Evolutionary conservation across 73 alveolate species (phyloP).

Genomic region (Stentor roeselii): DNA sequence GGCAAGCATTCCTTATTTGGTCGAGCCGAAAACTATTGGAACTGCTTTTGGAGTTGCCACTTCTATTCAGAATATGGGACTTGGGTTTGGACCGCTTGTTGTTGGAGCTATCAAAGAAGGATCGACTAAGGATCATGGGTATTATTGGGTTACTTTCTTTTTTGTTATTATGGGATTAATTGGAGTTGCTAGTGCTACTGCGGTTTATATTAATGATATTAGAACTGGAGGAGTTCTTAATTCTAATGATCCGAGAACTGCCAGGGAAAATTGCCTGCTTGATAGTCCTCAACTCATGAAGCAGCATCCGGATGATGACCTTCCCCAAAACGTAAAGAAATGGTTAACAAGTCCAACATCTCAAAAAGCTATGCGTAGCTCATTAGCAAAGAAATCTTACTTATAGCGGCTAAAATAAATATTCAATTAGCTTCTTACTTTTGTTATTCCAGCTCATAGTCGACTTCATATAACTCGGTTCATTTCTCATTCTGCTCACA

Average conservation of each 20-base stretch:
- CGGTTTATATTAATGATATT: not conserved
- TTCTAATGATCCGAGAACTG: not conserved
- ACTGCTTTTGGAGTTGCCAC: slow-evolving; percentile 84
- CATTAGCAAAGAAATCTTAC: not conserved
- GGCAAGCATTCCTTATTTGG: slow-evolving; percentile 77
- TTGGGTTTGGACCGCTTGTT: slow-evolving; percentile 61
- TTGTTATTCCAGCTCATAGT: too few relatives aligned
- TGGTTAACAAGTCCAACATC: not conserved
- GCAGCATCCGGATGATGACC: not conserved
- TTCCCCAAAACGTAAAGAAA: not conserved
- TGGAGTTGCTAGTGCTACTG: not conserved
- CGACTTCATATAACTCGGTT: too few relatives aligned
- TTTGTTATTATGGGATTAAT: slow-evolving; percentile 12
- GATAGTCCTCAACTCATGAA: not conserved
- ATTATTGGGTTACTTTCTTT: not conserved
- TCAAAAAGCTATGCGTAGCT: not conserved
- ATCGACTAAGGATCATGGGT: not conserved
- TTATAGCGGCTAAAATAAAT: too few relatives aligned
- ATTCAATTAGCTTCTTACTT: too few relatives aligned
- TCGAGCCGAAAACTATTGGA: slow-evolving; percentile 72
- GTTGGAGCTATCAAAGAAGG: slow-evolving; percentile 38
- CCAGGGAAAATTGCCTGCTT: not conserved
- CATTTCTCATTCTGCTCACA: too few relatives aligned
- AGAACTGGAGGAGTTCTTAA: slow-evolving; percentile 12
- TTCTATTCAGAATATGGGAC: slow-evolving; percentile 73